Conservation (phyloP, 768 basidiomycete species). For the Tephrocybe sp. region DNA sequence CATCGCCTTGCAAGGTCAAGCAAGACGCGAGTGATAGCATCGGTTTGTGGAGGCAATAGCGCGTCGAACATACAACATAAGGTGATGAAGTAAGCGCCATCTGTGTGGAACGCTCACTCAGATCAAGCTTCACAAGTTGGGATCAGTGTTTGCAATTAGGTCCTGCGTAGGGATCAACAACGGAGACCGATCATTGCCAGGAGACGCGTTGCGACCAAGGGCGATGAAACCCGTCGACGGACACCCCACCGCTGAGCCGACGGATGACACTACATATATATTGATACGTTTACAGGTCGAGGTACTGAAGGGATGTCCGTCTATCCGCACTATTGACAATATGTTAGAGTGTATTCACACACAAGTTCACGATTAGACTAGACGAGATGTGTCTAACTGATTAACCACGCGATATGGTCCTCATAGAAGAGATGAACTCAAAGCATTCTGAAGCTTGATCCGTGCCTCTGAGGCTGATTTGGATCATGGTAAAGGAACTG, state of each 20-base stretch:
- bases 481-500: no score
- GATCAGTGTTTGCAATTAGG: background rate
- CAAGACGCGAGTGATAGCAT: conserved; percentile 14
- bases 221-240: conserved; percentile 3
- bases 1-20: conserved; percentile 13
- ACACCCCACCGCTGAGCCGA: background rate
- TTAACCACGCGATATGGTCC: no score
- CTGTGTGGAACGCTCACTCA: background rate
- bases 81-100: conserved; percentile 14
- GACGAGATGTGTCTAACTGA: no score
- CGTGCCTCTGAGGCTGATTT: no score
- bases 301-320: no score
- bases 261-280: background rate
- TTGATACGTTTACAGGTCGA: no score
- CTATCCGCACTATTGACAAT: no score
- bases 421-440: no score
- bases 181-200: conserved; percentile 1
- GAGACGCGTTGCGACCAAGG: conserved; percentile 11
- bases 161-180: conserved; percentile 6
- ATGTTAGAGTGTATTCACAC: no score
- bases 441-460: no score
- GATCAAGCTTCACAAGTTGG: conserved; percentile 3
- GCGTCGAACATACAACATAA: conserved; percentile 3
- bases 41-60: conserved; percentile 8
- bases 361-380: no score